Conservation (phyloP, 1,284 basidiomycete genomes). For the Dichomitus squalens region DNA sequence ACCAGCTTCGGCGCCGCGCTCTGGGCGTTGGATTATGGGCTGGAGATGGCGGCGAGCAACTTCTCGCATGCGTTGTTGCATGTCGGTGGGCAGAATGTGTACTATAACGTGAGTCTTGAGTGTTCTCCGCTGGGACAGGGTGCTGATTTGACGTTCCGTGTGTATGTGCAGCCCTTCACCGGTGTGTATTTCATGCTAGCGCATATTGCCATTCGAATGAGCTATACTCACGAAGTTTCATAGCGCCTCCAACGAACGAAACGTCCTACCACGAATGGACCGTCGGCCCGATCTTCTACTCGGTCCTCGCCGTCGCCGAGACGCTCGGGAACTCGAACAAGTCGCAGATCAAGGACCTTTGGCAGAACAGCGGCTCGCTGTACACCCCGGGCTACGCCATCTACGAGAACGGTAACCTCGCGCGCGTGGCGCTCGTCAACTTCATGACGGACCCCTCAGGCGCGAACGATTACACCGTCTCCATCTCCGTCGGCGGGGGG, state of each 20-base stretch:
- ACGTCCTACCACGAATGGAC: conserved; percentile 62
- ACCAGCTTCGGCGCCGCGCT: conserved; percentile 69
- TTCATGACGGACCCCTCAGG: conserved; percentile 59
- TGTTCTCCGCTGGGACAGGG: no score
- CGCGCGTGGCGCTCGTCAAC: conserved; percentile 69
- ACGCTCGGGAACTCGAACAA: conserved; percentile 60
- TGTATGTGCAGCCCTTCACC: conserved; percentile 41
- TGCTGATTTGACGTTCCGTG: background rate
- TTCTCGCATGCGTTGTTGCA: conserved; percentile 62
- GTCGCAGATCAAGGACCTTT: conserved; percentile 63
- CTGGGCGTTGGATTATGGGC: conserved; percentile 69
- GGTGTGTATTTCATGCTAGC: conserved; percentile 30
- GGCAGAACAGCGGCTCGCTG: conserved; percentile 47
- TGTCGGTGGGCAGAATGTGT: conserved; percentile 65
- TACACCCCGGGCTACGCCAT: conserved; percentile 75
- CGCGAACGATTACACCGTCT: conserved; percentile 50
- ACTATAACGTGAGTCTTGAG: conserved; percentile 55
- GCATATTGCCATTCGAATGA: background rate
- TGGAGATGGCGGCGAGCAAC: conserved; percentile 63
- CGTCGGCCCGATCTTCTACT: conserved; percentile 69
- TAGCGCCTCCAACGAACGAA: conserved; percentile 63
- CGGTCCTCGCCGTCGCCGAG: conserved; percentile 69
- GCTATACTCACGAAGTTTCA: background rate
- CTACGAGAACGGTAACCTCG: conserved; percentile 62
- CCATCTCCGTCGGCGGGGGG: conserved; percentile 47